Conservation (phyloP, 768 basidiomycete species). For the Dacryopinax primogenitus region DNA sequence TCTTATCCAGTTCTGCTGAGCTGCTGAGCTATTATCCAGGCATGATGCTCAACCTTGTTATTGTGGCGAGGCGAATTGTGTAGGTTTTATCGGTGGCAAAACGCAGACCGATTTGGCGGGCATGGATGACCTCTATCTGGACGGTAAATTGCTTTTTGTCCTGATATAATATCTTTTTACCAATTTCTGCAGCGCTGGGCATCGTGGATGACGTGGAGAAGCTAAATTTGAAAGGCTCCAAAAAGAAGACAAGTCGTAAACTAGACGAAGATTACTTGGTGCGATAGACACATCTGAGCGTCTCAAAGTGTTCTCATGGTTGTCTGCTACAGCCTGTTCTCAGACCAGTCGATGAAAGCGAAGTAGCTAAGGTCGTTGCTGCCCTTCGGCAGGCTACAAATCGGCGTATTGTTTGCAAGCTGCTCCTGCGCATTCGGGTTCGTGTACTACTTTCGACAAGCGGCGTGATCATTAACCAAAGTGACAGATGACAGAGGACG, state of each 20-base stretch:
- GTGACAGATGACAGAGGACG: conserved; percentile 69
- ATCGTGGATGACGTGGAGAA: conserved; percentile 82
- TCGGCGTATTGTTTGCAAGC: conserved; percentile 64
- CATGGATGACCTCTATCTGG: conserved; percentile 90
- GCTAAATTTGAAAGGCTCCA: conserved; percentile 70
- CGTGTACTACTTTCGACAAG: neutral
- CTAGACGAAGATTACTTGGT: conserved; percentile 91
- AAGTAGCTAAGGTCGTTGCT: conserved; percentile 83
- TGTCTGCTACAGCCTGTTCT: conserved; percentile 49
- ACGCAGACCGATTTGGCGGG: conserved; percentile 91
- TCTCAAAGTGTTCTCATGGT: neutral
- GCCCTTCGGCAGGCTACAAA: conserved; percentile 81
- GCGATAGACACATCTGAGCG: conserved; percentile 16
- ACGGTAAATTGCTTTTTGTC: conserved; percentile 43
- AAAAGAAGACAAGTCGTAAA: conserved; percentile 82
- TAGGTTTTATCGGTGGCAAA: conserved; percentile 94
- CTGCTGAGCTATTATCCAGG: conserved; percentile 30
- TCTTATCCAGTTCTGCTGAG: neutral
- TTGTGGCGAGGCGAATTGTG: conserved; percentile 89
- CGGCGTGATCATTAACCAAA: neutral
- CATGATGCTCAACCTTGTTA: conserved; percentile 91
- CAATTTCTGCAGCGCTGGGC: conserved; percentile 55
- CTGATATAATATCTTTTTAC: neutral
- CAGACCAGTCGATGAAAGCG: conserved; percentile 58
- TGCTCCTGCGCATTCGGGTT: conserved; percentile 77